Evolutionary conservation across 2,329 filamentous ascomycete species (phyloP).

Genomic region (Coleophoma crateriformis): DNA sequence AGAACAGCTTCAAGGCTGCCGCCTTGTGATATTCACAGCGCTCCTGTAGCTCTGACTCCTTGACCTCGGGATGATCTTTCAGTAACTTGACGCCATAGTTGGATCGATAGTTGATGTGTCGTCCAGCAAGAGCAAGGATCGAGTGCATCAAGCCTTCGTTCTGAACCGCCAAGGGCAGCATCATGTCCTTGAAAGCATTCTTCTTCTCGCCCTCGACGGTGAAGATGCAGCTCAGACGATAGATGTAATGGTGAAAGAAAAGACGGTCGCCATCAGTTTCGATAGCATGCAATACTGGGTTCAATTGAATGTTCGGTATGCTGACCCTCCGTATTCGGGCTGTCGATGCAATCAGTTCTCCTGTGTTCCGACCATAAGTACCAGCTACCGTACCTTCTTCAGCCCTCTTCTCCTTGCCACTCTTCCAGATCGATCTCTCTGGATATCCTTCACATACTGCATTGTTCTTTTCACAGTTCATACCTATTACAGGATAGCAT

Average conservation of each 20-base stretch:
- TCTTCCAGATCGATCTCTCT: constrained; percentile 81
- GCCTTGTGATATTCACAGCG: constrained; percentile 51
- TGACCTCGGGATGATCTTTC: constrained; percentile 41
- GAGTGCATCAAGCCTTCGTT: constrained; percentile 88
- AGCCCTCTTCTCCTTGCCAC: constrained; percentile 65
- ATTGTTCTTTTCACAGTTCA: constrained; percentile 91
- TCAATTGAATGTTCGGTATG: constrained; percentile 49
- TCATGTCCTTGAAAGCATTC: constrained; percentile 80
- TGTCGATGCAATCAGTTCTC: constrained; percentile 27
- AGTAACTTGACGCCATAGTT: constrained; percentile 50
- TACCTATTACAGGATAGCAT: constrained; percentile 40
- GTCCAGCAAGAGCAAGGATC: constrained; percentile 76
- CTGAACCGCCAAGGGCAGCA: constrained; percentile 74
- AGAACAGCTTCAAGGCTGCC: constrained; percentile 47
- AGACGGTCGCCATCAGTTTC: constrained; percentile 75
- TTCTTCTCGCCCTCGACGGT: constrained; percentile 72
- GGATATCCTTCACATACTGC: constrained; percentile 89
- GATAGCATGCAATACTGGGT: constrained; percentile 71
- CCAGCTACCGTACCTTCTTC: constrained; percentile 52
- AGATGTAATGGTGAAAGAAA: constrained; percentile 80
- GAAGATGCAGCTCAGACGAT: constrained; percentile 71
- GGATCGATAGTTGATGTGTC: constrained; percentile 60
- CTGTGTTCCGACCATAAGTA: constrained; percentile 12
- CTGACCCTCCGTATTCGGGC: constrained; percentile 44
- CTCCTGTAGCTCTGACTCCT: constrained; percentile 37